A percentile compares a stretch with the other conserved stretches of the same genome.
Evolutionary conservation across 192 early-diverging fungal genomes (phyloP).

Genomic region (Powellomyces hirtus): DNA sequence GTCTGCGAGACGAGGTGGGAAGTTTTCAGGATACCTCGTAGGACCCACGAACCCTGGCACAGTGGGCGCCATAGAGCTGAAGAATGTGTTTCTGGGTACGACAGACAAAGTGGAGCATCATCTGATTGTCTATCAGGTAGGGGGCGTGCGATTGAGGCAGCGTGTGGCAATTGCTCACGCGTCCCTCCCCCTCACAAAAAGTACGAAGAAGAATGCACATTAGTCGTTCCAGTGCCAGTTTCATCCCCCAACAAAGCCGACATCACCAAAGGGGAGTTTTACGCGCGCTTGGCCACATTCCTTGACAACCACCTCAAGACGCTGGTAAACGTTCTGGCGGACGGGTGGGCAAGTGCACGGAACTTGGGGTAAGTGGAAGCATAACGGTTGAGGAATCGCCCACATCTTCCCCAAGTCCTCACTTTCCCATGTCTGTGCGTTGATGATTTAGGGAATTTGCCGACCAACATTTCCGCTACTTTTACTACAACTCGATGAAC

Average conservation of each 20-base stretch:
- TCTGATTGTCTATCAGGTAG: constrained; percentile 34
- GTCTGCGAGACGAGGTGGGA: not conserved
- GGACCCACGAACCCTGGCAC: constrained; percentile 18
- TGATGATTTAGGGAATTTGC: constrained; percentile 31
- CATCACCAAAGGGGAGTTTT: constrained; percentile 3
- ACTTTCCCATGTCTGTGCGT: too few species aligned
- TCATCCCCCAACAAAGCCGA: not conserved
- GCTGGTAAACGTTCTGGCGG: not conserved
- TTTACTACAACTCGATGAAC: constrained; percentile 33
- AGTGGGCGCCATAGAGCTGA: not conserved
- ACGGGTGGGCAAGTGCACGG: constrained; percentile 15
- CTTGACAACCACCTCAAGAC: constrained; percentile 3
- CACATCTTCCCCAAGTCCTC: not conserved
- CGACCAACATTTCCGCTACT: constrained; percentile 29
- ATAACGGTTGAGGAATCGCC: not conserved
- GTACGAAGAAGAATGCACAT: constrained; percentile 32
- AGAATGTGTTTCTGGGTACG: constrained; percentile 20
- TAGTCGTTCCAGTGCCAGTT: constrained; percentile 12
- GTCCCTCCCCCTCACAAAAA: not conserved
- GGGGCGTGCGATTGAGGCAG: not conserved
- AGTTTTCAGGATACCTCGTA: constrained; percentile 34
- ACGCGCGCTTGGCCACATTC: constrained; percentile 8
- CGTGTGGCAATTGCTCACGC: not conserved
- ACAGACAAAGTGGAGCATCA: not conserved
- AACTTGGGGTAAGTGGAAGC: constrained; percentile 7